These are phyloP conservation scores for Vachellia collinsii DNA, from an alignment of 306 rosid genomes.

Conservation along the genomic window DNA sequence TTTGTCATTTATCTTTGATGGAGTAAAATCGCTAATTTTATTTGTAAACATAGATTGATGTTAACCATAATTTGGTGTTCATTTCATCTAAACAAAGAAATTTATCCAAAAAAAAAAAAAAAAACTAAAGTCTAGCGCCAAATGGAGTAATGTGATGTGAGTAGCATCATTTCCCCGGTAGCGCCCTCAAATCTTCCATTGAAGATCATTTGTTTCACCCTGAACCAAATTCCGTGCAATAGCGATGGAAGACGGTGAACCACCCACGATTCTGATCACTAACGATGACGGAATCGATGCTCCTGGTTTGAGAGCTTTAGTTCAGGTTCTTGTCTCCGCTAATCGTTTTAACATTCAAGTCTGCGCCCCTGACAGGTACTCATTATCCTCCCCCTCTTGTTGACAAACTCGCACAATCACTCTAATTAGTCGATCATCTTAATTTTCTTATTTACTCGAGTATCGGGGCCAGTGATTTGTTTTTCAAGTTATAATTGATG, in stretches of 20 bases:
- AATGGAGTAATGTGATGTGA: no score
- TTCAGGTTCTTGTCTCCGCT: conserved; percentile 67
- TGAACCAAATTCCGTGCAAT: background rate
- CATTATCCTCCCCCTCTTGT: background rate
- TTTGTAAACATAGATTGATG: no score
- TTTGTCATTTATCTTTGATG: no score
- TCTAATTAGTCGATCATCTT: background rate
- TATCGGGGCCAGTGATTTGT: background rate
- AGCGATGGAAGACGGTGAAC: conserved; percentile 50
- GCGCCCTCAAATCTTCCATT: background rate
- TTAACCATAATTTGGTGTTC: no score
- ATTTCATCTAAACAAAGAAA: no score
- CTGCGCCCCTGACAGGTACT: conserved; percentile 89
- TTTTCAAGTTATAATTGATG: background rate
- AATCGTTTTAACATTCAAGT: conserved; percentile 65
- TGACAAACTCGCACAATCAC: background rate
- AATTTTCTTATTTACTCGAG: background rate
- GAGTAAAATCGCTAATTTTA: no score
- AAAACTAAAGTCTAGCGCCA: no score
- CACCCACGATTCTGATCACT: conserved; percentile 70
- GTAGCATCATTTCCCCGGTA: no score
- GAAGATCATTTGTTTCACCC: background rate
- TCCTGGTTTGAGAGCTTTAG: conserved; percentile 82
- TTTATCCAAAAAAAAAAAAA: no score
- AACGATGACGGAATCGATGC: conserved; percentile 98